Percentiles rank a stretch among this genome's conserved stretches.
These are phyloP conservation scores for Dryadomyces quercivorus DNA, from an alignment of 2,329 filamentous ascomycete species.

Conservation along the genomic window DNA sequence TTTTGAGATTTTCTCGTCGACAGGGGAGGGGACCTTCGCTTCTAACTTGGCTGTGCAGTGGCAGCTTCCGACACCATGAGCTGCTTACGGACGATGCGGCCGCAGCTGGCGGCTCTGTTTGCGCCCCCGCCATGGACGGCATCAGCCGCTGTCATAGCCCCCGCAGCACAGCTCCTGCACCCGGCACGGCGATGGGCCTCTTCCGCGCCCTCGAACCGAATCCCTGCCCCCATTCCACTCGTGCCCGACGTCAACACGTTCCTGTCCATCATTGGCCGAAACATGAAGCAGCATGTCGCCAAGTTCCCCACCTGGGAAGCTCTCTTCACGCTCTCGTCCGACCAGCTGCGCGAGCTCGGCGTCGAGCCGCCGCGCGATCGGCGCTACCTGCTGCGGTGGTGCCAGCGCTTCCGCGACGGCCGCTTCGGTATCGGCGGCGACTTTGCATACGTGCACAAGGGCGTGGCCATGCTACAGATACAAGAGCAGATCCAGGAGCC, in stretches of 20 bases:
- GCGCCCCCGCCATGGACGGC: conserved; percentile 6
- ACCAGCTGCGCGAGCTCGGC: conserved; percentile 70
- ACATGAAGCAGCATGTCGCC: conserved; percentile 64
- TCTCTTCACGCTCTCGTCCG: conserved; percentile 69
- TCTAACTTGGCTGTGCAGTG: not conserved
- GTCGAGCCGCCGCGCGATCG: conserved; percentile 75
- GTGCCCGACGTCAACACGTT: conserved; percentile 79
- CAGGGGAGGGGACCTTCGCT: too few species aligned
- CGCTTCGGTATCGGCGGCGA: conserved; percentile 75
- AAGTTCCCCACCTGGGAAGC: conserved; percentile 89
- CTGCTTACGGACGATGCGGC: conserved; percentile 15
- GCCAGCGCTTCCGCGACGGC: conserved; percentile 70
- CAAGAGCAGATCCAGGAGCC: conserved; percentile 22
- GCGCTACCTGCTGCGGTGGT: conserved; percentile 77
- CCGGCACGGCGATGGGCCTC: not conserved
- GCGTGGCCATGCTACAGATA: conserved; percentile 38
- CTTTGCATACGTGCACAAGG: conserved; percentile 54
- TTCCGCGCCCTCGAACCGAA: not conserved
- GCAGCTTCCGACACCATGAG: conserved; percentile 14
- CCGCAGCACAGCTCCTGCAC: not conserved
- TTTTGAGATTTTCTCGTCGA: not conserved
- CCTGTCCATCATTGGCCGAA: conserved; percentile 81
- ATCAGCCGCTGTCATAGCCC: not conserved
- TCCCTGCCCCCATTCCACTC: conserved; percentile 68
- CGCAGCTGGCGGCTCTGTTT: conserved; percentile 17